Base-by-base conservation (phyloP, 1,284 basidiomycete species). In the Fomitiporia mediterranea region DNA sequence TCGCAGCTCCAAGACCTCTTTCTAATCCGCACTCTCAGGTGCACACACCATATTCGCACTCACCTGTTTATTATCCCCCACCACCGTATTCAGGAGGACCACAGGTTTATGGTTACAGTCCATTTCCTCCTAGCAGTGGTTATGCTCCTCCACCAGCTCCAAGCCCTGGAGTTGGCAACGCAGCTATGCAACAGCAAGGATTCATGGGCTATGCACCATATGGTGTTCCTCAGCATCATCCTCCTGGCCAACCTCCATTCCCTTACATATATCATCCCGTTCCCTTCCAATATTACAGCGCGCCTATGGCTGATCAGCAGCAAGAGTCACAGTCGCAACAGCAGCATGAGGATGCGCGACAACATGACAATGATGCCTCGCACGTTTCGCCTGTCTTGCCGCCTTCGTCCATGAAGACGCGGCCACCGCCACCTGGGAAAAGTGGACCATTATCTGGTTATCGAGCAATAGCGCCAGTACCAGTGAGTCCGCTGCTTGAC, bases 391-490 rank as follows among this genome's bases (percentile, higher is more conserved):
- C 62, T 15, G 54, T 60, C 40, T 50, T 63, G 3, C 61, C 59
- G 38, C 58, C 58, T 23, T 56, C 59, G n/a, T 55, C 57, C 3
- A 34, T 51, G 35, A 46, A 51, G 17, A 49, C 57, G 34, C 60
- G 60, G 34, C 63, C 68, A 2, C 60, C 61, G 13, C 63, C 61
- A 23, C 66, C 67, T n/a, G 55, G 63, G 48, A 56, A 65, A 30
- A 66, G 64, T 1, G 57, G 57, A 13, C 61, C 66, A 17, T 61
- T 68, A 11, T 60, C 64, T 13, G 67, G 66, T 5, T 65, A 65
- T 49, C 56, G 60, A n/a, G 57, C 55, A 28, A 56, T 60, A 37
- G 23, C 49, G 28, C 21, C 53, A 4, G 56, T 53, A 23, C 54
- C 57, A 47, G 51, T 60, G 27, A 55, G 46, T 39, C 56, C 59